Base-by-base conservation (phyloP, 371 early-diverging fungal species). In the Lichtheimia corymbifera region DNA sequence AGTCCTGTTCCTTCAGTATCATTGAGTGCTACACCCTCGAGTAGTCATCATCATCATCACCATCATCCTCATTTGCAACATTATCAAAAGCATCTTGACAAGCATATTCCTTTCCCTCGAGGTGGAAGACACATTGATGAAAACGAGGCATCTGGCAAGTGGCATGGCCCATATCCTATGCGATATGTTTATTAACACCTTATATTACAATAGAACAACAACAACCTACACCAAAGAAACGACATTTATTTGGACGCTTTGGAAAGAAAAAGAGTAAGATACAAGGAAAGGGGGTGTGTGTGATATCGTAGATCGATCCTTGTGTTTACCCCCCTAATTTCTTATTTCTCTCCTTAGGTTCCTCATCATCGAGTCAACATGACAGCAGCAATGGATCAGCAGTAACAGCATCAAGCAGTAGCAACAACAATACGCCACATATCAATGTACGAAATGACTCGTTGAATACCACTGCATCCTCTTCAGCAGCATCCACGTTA, bases 211-310 rank as follows among this genome's bases (percentile, higher is more conserved):
- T 11, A 35, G 35, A 35, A 35, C 35, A 35, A n/a, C 52, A 35
- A 50, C 40, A 14, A 53, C 17, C 62, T 25, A 14, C 63, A 62
- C 53, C 66, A 64, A 68, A 68, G 53, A 66, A 65, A 41, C 47
- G 68, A 11, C 60, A 67, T 28, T 51, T 62, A 12, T 62, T 73
- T 25, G 65, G 71, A 50, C 59, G 78, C 40, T 67, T 78, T 42
- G 68, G 69, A 28, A 75, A 69, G 60, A 72, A 71, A 55, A 78
- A 78, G 59, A 67, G 79, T 75, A 64, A 63, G 65, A 35, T 11
- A 35, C 11, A 11, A 35, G 9, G 9, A 14, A 12, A 15, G 50
- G 9, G 27, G 15, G 14, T 4, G 11, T 50, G 20, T 41, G 53
- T 3, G 27, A 4, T 24, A 5, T 20, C 12, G 14, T 30, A 2